phyloP scores from a whole-genome alignment of 1,284 basidiomycete species.

The Ganoderma multipileum region DNA sequence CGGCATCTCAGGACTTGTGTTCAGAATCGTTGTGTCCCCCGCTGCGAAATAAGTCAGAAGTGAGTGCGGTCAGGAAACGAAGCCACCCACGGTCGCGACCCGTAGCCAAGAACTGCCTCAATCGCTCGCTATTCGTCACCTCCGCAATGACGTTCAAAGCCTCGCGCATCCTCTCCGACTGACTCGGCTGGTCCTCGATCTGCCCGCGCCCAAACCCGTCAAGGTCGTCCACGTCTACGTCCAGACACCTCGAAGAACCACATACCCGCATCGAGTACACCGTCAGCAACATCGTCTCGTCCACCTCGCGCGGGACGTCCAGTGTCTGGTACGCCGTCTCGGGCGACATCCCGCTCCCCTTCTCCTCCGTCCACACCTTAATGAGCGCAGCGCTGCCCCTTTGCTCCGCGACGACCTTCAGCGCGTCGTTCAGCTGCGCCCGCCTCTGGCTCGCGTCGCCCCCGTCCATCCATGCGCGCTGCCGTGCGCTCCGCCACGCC shows the following conservation, averaged over 20 bases:
- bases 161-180: constrained; percentile 69
- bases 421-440: constrained; percentile 63
- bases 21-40: constrained; percentile 57
- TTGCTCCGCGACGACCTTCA: constrained; percentile 68
- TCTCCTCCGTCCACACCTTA: constrained; percentile 59
- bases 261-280: constrained; percentile 78
- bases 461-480: constrained; percentile 63
- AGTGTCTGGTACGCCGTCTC: constrained; percentile 78
- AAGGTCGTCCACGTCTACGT: too few species aligned
- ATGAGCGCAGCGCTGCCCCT: constrained; percentile 57
- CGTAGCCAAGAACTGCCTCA: constrained; percentile 70
- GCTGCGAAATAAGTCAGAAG: constrained; percentile 47
- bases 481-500: constrained; percentile 71
- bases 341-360: constrained; percentile 69
- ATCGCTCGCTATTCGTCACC: constrained; percentile 71
- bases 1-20: constrained; percentile 71
- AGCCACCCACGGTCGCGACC: constrained; percentile 73
- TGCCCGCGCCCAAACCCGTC: constrained; percentile 36
- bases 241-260: constrained; percentile 27
- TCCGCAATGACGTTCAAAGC: constrained; percentile 75
- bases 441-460: constrained; percentile 50
- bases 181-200: constrained; percentile 74
- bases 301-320: constrained; percentile 72
- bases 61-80: not conserved
- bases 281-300: constrained; percentile 79